Base-by-base conservation (phyloP, 2,329 filamentous ascomycete genomes). In the Hansfordia pulvinata region DNA sequence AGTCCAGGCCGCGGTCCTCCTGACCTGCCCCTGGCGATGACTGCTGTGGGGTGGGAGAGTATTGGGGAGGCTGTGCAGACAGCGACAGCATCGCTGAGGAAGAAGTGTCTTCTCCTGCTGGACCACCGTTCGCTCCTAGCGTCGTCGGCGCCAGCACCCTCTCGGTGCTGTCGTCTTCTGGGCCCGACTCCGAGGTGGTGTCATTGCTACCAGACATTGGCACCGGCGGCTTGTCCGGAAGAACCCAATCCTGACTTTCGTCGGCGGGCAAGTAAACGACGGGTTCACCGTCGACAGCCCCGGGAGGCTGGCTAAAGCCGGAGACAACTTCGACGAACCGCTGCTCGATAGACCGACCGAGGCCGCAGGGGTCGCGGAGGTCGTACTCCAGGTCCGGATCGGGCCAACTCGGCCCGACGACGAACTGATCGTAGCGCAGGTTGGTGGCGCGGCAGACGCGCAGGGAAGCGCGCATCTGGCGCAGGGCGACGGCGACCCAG, bases 301-400 rank as follows among this genome's bases (percentile, higher is more conserved):
- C 35, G 2, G 55, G 54, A 6, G 23, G 23, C 31, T 62, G 58
- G 23, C 40, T 34, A 18, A 56, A 38, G 16, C 58, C 58, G 32
- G 41, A 49, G 18, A 50, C 52, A 4, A 61, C 54, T 34, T 62
- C 58, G 28, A 62, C 56, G 31, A 62, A 62, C 25, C 58, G 57
- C 38, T 60, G 54, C 13, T 56, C 54, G 12, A 62, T 29, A 29
- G 43, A 47, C 20, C 58, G 50, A 8, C 45, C 45, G 14, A 58
- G 46, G 3, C 51, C 48, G 27, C 53, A 51, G 6, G 58, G 58
- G 32, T 63, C 59, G 15, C 39, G 34, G 19, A 58, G 37, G 37
- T 62, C 58, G 28, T 59, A 57, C 4, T 46, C 46, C 2, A 30
- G 34, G 9, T 25, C 24, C 4, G 41, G 36, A n/a, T 38, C 34